phyloP scores from a whole-genome alignment of 306 rosid species.

The Vachellia collinsii region DNA sequence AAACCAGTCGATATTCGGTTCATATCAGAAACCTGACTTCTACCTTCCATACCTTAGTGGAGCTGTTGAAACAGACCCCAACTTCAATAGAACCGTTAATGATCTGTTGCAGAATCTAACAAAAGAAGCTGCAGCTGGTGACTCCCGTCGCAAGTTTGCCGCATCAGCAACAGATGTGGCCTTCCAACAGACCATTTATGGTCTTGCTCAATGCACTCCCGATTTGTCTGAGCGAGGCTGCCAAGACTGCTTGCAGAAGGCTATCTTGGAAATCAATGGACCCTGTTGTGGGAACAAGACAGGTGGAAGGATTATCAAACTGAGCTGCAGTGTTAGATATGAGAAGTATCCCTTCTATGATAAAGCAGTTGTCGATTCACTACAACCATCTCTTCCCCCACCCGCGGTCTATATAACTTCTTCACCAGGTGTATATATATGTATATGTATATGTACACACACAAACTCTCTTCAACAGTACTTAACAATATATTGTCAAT shows the following conservation, averaged over 20 bases:
- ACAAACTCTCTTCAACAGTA: no score
- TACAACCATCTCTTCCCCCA: neutral
- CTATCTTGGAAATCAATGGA: fast-evolving
- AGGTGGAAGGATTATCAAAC: conserved; percentile 9
- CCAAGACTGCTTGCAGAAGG: neutral
- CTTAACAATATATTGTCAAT: no score
- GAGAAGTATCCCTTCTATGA: neutral
- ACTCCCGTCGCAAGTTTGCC: conserved; percentile 20
- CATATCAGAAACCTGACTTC: neutral
- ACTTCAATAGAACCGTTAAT: neutral
- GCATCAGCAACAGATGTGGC: neutral
- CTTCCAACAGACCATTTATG: neutral
- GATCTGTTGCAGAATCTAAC: neutral
- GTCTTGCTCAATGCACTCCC: conserved; percentile 39
- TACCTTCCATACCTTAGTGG: neutral
- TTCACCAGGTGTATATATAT: neutral
- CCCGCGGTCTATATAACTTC: neutral
- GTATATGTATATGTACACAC: neutral
- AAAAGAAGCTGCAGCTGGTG: conserved; percentile 3
- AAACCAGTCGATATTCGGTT: neutral
- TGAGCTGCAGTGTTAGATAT: conserved; percentile 35
- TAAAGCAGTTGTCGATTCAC: neutral
- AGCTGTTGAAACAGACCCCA: neutral
- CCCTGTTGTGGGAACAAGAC: neutral
- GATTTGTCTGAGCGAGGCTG: conserved; percentile 18